phyloP scores from a whole-genome alignment of 164 flowering plant species.

The Vitis vinifera region DNA sequence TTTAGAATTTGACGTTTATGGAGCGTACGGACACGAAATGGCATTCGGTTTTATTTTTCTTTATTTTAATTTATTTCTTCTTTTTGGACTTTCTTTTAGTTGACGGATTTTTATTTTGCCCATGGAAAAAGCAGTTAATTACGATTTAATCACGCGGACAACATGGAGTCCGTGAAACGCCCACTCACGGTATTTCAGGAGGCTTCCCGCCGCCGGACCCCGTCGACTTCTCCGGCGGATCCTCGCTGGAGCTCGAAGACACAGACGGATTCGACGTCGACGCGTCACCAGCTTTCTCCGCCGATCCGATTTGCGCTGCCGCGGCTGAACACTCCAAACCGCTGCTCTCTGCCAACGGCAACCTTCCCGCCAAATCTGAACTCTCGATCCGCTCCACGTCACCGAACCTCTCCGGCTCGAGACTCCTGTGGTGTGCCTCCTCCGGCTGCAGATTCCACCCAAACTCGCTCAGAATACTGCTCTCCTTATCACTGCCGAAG shows the following conservation, averaged over 20 bases:
- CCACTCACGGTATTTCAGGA: constrained; percentile 73
- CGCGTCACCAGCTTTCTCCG: constrained; percentile 15
- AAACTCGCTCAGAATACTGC: constrained; percentile 48
- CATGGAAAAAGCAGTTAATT: constrained; percentile 16
- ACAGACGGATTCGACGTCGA: constrained; percentile 40
- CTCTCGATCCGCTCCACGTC: constrained; percentile 18
- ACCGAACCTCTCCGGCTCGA: not conserved
- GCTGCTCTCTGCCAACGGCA: constrained; percentile 3
- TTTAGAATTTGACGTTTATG: not conserved
- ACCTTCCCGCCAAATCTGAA: constrained; percentile 23
- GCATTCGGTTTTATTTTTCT: not conserved
- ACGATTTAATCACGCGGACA: constrained; percentile 13
- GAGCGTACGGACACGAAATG: constrained; percentile 20
- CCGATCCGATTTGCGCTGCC: constrained; percentile 14
- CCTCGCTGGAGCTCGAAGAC: constrained; percentile 74
- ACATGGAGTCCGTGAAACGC: not conserved
- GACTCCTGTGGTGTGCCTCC: not conserved
- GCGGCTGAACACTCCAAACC: constrained; percentile 4
- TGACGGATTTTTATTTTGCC: not conserved
- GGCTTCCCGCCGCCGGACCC: constrained; percentile 41
- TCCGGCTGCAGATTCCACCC: constrained; percentile 43
- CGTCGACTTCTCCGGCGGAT: constrained; percentile 56
- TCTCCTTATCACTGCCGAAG: constrained; percentile 33
- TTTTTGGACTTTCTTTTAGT: no score
- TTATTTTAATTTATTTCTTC: no score